Evolutionary conservation across 257 asterid species (phyloP), one percentile per base, ranked within the genome.

Genomic region (Salvia rosmarinus): DNA sequence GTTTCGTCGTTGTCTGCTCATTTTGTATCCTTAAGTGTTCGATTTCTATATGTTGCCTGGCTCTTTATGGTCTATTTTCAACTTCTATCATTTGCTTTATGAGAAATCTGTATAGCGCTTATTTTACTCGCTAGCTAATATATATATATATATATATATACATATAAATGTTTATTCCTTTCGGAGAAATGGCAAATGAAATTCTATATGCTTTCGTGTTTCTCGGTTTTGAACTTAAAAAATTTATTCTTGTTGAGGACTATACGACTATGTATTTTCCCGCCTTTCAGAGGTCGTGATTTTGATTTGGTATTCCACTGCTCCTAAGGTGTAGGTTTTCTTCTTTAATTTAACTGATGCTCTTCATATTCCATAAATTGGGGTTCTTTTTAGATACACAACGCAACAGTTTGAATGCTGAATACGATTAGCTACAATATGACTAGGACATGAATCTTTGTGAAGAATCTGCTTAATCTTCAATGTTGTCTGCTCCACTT

Each of bases 271-370:
- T 61, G 0, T 0, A 16, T 17, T 60, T 30, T 17, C 35, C 20
- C 16, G 1, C 40, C 23, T 62, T 11, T 10, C 19, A 6, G 30
- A 20, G 62, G 56, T 55, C 25, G 20, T 19, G 78, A 47, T 54
- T 54, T n/a, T 39, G 64, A 32, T 67, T 46, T 3, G 55, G n/a
- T 58, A 57, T 71, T 60, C 67, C 43, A 42, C 7, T 50, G 49
- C 61, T 28, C n/a, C 46, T 50, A 17, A 6, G 59, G 40, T 54
- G 30, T 12, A 9, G 30, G 68, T 34, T 7, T 20, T 30, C n/a
- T 8, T 30, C 12, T 37, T 34, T 47, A 1, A 13, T 50, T 39
- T 59, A 9, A 32, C 50, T 56, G 5, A 32, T 9, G 35, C 17
- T 67, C 44, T 65, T 19, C 58, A 12, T 35, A 32, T 44, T 10